Base-by-base conservation (phyloP, 2,329 filamentous ascomycete species). In the Penicillium sp. region DNA sequence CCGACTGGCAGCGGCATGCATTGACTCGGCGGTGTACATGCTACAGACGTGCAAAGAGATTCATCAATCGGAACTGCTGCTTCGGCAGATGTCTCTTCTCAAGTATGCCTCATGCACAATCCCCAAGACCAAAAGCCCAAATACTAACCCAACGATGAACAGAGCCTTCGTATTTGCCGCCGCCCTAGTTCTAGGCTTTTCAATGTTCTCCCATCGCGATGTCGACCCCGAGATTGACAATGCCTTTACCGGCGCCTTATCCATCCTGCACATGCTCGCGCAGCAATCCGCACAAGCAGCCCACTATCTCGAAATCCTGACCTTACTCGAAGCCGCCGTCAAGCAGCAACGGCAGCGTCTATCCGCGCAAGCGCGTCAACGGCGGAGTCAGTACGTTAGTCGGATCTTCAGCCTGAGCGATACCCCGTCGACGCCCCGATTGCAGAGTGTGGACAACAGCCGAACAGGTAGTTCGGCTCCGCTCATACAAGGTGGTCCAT, bases 71-170 rank as follows among this genome's bases (percentile, higher is more conserved):
- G 73, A 75, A 0, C 53, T 83, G 0, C 67, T 86, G 0, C 73
- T 83, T 12, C 79, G 78, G 8, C 86, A 86, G 56, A 85, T 86
- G 84, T 84, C 82, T 41, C 81, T 87, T 5, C 72, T 87, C 56
- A 87, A 86, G 84, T 85, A 71, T 71, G 81, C 11, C 25, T 3
- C 31, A 6, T 14, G 15, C 35, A 15, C 12, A 3, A 25, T 28
- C 15, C 28, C 2, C 10, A 10, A 22, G 10, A 38, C 1, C 4
- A 38, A 28, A 25, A n/a, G 8, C 5, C 0, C 35, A 15, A 43
- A 12, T 0, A 39, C 39, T 52, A 17, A 55, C 22, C 3, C 7
- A n/a, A 12, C 14, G 35, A 8, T 14, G 42, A 14, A 7, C 52
- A 84, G 81, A 59, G 82, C 81, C 17, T 79, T 82, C 58, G 74